Evolutionary conservation across 768 basidiomycete species (phyloP).

Genomic region (Tricholoma sp.): DNA sequence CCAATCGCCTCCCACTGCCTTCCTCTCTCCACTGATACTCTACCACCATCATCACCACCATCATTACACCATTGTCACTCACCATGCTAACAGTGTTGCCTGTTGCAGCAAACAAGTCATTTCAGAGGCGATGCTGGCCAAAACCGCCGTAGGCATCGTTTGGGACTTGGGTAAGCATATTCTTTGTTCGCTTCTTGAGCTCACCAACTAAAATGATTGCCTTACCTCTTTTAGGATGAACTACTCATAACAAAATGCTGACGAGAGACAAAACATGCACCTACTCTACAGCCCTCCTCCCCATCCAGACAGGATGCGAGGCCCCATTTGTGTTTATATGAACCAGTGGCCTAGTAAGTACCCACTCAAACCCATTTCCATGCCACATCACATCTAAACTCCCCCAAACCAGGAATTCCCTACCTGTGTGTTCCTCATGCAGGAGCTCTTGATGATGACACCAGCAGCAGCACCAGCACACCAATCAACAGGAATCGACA

Average conservation of each 20-base stretch:
- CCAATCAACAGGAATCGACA: neutral
- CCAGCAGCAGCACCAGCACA: neutral
- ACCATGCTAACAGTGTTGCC: too few relatives aligned
- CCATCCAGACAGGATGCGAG: neutral
- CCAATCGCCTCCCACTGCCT: neutral
- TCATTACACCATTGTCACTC: too few relatives aligned
- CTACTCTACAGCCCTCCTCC: neutral
- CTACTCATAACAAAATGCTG: neutral
- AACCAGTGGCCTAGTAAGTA: neutral
- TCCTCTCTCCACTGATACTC: neutral
- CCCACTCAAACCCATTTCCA: neutral
- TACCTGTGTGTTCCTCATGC: neutral
- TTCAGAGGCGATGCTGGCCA: neutral
- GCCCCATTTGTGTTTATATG: neutral
- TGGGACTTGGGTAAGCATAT: neutral
- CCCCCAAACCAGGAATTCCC: neutral
- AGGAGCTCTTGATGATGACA: neutral
- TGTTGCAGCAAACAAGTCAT: too few relatives aligned
- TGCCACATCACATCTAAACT: neutral
- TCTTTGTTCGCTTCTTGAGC: too few relatives aligned
- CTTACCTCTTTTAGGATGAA: neutral
- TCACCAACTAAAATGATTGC: neutral
- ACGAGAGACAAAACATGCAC: neutral
- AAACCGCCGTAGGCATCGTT: neutral
- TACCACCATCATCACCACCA: neutral